Conservation (phyloP, 2,329 filamentous ascomycete genomes). For the Achaetomium macrosporum region DNA sequence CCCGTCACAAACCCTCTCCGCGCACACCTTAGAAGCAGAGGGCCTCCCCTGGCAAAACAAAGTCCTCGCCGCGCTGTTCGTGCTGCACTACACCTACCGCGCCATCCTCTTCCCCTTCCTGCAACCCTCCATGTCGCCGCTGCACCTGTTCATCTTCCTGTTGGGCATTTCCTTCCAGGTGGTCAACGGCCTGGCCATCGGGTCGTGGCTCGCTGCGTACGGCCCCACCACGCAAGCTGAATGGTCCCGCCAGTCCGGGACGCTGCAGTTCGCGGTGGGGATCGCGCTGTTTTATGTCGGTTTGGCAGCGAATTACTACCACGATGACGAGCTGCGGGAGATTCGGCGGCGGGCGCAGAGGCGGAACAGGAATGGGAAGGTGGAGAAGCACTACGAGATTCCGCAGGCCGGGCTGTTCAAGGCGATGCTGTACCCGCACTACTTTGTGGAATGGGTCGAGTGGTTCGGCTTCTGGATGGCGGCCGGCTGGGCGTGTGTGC, state of each 20-base stretch:
- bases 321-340: slow-evolving; percentile 84
- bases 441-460: slow-evolving; percentile 94
- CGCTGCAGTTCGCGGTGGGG: slow-evolving; percentile 53
- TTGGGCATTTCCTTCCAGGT: slow-evolving; percentile 69
- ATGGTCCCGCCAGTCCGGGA: slow-evolving; percentile 38
- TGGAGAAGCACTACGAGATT: slow-evolving; percentile 81
- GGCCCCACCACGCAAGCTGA: slow-evolving; percentile 56
- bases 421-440: slow-evolving; percentile 84
- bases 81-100: slow-evolving; percentile 85
- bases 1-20: slow-evolving; percentile 49
- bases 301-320: slow-evolving; percentile 74
- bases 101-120: slow-evolving; percentile 76
- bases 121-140: slow-evolving; percentile 88
- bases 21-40: slow-evolving; percentile 33
- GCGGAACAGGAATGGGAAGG: slow-evolving; percentile 41
- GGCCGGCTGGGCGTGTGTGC: slow-evolving; percentile 59
- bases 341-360: slow-evolving; percentile 64
- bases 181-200: slow-evolving; percentile 70
- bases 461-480: slow-evolving; percentile 86
- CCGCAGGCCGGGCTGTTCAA: slow-evolving; percentile 78
- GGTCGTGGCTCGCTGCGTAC: slow-evolving; percentile 76
- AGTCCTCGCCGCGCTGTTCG: slow-evolving; percentile 64
- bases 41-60: slow-evolving; percentile 72
- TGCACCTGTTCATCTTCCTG: slow-evolving; percentile 63
- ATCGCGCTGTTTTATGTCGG: slow-evolving; percentile 70